Base-by-base conservation (phyloP, 2,329 filamentous ascomycete species). In the Hypoxylon sp. region DNA sequence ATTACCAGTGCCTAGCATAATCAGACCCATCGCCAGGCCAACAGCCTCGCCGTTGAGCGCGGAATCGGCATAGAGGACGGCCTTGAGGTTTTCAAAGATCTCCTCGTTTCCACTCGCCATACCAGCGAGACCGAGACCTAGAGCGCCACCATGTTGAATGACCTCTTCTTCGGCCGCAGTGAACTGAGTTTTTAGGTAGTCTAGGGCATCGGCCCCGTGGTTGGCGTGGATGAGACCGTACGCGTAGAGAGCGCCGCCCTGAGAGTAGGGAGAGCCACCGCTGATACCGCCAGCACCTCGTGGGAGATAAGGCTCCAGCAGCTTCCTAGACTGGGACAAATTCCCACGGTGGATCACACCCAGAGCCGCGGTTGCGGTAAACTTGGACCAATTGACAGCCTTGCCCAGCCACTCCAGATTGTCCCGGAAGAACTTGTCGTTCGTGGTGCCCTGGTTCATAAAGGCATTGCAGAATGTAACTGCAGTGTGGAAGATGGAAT, bases 351-450 rank as follows among this genome's bases (percentile, higher is more conserved):
- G 96, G 68, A 99, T 97, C 53, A 98, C 96, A 78, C 96, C 96
- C 4, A 99, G 84, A 6, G 96, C 96, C 60, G 96, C 96, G 3
- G 96, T 99, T 12, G 96, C 96, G 0, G 96, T 97, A 78, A 99
- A 99, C 78, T 99, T 99, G 65, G 94, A 97, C 96, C 96, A 99
- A 82, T 99, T 99, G 49, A 98, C 93, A 24, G 96, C 96, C 83
- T 98, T 99, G 65, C 95, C 94, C 2, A 99, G 82, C 96, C 96
- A 99, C 71, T 99, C 96, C 22, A 99, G 81, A 77, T 99, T 99
- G 75, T 98, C 93, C 6, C 96, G 88, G 88, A 99, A 98, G 82
- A 99, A 99, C 75, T 95, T 96, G 81, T 99, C 96, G 73, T 97
- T 96, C 0, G 95, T 97, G 0, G 96, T 99, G 63, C 96, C 96